A percentile compares a stretch with the other conserved stretches of the same genome.
These are phyloP conservation scores for Talaromyces thailandensis DNA, from an alignment of 495 filamentous ascomycete species.

Conservation along the genomic window DNA sequence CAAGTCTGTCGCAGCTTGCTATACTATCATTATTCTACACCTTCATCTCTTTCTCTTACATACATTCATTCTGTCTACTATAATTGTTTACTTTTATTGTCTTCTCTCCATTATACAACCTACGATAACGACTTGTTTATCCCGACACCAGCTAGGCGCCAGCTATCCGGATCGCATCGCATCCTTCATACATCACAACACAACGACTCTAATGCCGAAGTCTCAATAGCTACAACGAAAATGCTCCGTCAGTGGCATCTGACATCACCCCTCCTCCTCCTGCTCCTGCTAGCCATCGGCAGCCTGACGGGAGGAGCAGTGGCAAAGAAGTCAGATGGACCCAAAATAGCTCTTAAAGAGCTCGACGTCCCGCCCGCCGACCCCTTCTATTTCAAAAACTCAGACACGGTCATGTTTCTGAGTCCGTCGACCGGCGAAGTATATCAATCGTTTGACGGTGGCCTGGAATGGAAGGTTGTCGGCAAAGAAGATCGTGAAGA, in stretches of 20 bases:
- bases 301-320: not conserved
- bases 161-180: conserved; percentile 2
- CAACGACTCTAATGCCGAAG: not conserved
- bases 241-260: conserved; percentile 36
- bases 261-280: conserved; percentile 10
- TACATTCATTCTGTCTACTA: too few relatives aligned
- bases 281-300: conserved; percentile 24
- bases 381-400: conserved; percentile 82
- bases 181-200: not conserved
- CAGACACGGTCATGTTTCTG: conserved; percentile 63
- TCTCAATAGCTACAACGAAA: not conserved
- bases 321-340: conserved; percentile 41
- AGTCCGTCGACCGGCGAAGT: conserved; percentile 46
- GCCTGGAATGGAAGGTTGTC: conserved; percentile 60
- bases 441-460: conserved; percentile 68
- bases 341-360: conserved; percentile 39
- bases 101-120: too few relatives aligned
- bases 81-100: too few relatives aligned
- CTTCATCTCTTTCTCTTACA: too few relatives aligned
- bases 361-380: conserved; percentile 54
- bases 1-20: not conserved
- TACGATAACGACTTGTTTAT: too few relatives aligned
- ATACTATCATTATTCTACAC: not conserved
- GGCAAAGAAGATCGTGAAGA: conserved; percentile 40
- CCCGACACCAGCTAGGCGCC: not conserved